These are phyloP conservation scores for Pseudogymnoascus sp. DNA, from an alignment of 2,329 filamentous ascomycete species.

Conservation along the genomic window DNA sequence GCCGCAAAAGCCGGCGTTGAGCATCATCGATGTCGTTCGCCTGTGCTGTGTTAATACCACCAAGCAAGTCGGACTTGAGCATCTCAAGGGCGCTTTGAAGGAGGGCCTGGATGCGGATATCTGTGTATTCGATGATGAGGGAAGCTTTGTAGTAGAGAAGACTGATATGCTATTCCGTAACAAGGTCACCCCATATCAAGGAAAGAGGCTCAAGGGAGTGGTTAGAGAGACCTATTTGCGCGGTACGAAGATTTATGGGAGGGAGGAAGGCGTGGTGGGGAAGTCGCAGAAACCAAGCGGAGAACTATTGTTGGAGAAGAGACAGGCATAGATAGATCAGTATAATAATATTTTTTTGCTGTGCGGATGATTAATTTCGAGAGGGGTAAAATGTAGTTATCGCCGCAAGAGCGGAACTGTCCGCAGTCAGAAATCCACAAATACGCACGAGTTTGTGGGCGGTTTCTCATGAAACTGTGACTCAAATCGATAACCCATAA, in stretches of 20 bases:
- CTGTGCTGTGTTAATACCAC: slow-evolving; percentile 86
- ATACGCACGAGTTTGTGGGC: neutral
- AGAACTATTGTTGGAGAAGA: slow-evolving; percentile 42
- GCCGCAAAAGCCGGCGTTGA: slow-evolving; percentile 26
- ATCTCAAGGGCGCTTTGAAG: slow-evolving; percentile 72
- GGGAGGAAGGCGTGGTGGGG: slow-evolving; percentile 34
- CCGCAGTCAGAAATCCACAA: neutral
- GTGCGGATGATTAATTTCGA: neutral
- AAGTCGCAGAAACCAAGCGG: slow-evolving; percentile 43
- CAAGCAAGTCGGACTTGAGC: slow-evolving; percentile 74
- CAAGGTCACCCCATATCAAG: slow-evolving; percentile 30
- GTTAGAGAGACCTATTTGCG: slow-evolving; percentile 30
- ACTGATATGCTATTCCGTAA: slow-evolving; percentile 69
- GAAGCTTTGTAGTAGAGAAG: slow-evolving; percentile 64
- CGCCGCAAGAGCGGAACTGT: slow-evolving; percentile 1
- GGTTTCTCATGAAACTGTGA: neutral
- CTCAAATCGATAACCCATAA: neutral
- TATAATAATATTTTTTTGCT: neutral
- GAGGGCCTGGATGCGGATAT: slow-evolving; percentile 85
- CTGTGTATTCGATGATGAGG: slow-evolving; percentile 83
- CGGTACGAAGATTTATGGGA: slow-evolving; percentile 26
- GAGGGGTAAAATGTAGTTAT: neutral
- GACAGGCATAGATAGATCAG: slow-evolving; percentile 14
- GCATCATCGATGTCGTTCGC: slow-evolving; percentile 70
- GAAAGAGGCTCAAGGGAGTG: slow-evolving; percentile 60